These are phyloP conservation scores for Xanthoconium purpureum DNA, from an alignment of 768 basidiomycete species.

Conservation along the genomic window DNA sequence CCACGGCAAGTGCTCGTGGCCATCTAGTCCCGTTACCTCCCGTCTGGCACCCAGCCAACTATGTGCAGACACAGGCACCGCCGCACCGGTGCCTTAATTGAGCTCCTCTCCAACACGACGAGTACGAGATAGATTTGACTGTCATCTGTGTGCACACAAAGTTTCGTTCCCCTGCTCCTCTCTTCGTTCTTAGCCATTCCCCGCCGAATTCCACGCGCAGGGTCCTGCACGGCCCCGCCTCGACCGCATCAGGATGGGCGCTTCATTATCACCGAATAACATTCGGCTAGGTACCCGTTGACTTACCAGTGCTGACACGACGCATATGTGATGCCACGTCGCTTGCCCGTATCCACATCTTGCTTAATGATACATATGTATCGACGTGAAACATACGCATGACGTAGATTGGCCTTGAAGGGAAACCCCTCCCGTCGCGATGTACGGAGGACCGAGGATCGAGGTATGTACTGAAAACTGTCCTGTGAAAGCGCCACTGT, in stretches of 20 bases:
- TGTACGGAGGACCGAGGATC: no score
- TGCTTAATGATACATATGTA: not conserved
- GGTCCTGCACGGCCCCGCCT: not conserved
- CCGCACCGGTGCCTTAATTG: no score
- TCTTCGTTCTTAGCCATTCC: not conserved
- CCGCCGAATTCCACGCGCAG: slow-evolving; percentile 5
- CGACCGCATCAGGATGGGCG: not conserved
- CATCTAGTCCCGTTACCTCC: no score
- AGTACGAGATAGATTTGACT: no score
- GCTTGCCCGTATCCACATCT: not conserved
- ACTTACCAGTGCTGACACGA: not conserved
- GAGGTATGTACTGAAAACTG: no score
- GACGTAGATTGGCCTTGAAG: not conserved
- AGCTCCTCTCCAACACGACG: no score
- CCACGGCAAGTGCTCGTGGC: no score
- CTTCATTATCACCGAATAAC: not conserved
- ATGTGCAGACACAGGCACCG: no score
- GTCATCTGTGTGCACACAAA: not conserved
- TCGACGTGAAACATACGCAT: not conserved
- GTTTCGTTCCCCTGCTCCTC: no score
- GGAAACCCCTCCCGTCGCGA: not conserved
- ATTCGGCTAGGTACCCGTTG: not conserved
- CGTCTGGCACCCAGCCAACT: no score
- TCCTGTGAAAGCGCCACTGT: no score
- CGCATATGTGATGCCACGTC: not conserved